Evolutionary conservation across 2,329 filamentous ascomycete genomes (phyloP), one percentile per base, ranked within the genome.

Genomic region (Aspergillus glaucus): DNA sequence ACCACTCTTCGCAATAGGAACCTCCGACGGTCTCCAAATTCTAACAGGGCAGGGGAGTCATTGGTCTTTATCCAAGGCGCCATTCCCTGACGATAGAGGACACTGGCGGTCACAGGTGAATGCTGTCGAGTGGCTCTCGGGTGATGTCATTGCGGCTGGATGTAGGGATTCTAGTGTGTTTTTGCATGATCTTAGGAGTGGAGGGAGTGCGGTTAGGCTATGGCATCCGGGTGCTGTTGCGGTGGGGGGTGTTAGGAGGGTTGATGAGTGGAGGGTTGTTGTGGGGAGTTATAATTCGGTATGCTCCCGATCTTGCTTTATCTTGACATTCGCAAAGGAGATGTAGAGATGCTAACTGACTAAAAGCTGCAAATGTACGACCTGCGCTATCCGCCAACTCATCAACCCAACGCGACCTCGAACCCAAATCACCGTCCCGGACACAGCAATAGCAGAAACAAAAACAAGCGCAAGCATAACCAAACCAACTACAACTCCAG

Each of bases 291-390:
- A 56, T 17, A 59, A 60, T 17, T 64, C 59, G 32, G 64, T 70
- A 61, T 41, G 65, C 51, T 21, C 10, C 21, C 1, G 21, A 10
- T 34, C 19, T 30, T 15, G 34, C 12, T 24, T 34, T 21, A 3
- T 36, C 14, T 48, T 3, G 39, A 30, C 26, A 8, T 21, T 6
- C 30, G 5, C 22, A 22, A 22, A 22, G 4, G 22, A 22, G n/a
- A 19, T 12, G 17, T 4, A 22, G 22, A 6, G 10, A 17, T 17
- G 6, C 36, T 42, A 9, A 36, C 17, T 10, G 24, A 26, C 9
- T 28, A 8, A 6, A 26, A 72, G 69, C 58, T 72, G 17, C 60
- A 64, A 52, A 70, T 72, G 63, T 72, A 72, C 48, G 70, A 72
- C 48, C 58, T 72, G 24, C 68, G 70, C 19, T 71, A 60, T 47